phyloP scores from a whole-genome alignment of 2,329 filamentous ascomycete species.

The Fusarium sp. region DNA sequence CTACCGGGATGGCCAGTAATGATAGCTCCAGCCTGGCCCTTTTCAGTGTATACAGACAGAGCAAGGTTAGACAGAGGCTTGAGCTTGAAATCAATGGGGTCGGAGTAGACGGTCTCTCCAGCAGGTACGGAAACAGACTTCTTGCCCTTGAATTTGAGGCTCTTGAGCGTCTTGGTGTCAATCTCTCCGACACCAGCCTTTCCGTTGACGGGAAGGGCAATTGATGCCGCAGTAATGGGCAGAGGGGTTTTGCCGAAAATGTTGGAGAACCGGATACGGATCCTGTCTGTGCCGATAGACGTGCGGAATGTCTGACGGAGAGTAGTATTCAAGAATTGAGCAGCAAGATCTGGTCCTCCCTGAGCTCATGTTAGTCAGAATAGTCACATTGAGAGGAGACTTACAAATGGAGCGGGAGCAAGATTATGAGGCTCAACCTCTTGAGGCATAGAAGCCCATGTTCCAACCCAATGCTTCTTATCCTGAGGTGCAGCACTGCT shows the following conservation, averaged over 20 bases:
- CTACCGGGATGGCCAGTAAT: conserved; percentile 35
- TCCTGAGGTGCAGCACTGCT: conserved; percentile 5
- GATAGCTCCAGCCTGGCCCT: conserved; percentile 20
- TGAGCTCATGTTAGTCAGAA: not conserved
- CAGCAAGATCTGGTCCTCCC: conserved; percentile 17
- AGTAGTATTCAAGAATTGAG: conserved; percentile 29
- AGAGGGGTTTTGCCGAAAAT: conserved; percentile 27
- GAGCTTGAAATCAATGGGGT: conserved; percentile 26
- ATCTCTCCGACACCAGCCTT: conserved; percentile 25
- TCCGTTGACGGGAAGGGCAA: conserved; percentile 15
- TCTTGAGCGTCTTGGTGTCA: conserved; percentile 4
- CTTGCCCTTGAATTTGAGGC: conserved; percentile 21
- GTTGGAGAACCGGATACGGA: conserved; percentile 33
- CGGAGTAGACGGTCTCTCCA: conserved; percentile 22
- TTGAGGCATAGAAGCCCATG: conserved; percentile 34
- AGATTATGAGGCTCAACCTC: conserved; percentile 30
- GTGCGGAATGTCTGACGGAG: conserved; percentile 30
- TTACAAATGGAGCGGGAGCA: conserved; percentile 23
- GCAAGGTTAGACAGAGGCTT: conserved; percentile 25
- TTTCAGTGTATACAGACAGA: conserved; percentile 26
- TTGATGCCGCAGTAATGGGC: conserved; percentile 21
- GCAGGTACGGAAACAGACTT: conserved; percentile 9
- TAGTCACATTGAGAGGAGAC: no score
- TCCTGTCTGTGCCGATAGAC: conserved; percentile 18
- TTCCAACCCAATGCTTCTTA: conserved; percentile 26